Percentiles rank a stretch among this genome's conserved stretches.
phyloP scores from a whole-genome alignment of 495 filamentous ascomycete species.

The Talaromyces trachyspermus region DNA sequence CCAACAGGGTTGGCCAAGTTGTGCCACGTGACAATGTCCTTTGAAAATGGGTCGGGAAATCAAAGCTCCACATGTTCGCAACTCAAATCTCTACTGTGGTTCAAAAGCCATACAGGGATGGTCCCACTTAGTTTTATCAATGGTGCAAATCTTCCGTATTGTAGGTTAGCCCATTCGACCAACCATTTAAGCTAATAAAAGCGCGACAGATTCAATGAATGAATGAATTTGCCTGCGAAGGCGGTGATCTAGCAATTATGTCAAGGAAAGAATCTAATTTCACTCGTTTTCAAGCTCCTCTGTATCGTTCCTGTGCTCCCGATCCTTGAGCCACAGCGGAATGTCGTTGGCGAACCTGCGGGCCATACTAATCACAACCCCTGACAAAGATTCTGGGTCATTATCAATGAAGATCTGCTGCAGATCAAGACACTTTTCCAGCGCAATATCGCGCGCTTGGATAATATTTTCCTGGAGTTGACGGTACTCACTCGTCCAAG shows the following conservation, averaged over 20 bases:
- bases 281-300: not conserved
- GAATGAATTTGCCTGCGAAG: not conserved
- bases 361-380: conserved; percentile 17
- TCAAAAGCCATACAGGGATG: too few relatives aligned
- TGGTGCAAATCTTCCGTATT: too few relatives aligned
- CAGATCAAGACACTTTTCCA: conserved; percentile 20
- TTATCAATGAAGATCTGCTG: conserved; percentile 19
- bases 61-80: too few relatives aligned
- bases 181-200: too few relatives aligned
- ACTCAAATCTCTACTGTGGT: too few relatives aligned
- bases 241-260: not conserved
- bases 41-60: too few relatives aligned
- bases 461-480: conserved; percentile 12
- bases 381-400: conserved; percentile 20
- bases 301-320: conserved; percentile 1
- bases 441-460: conserved; percentile 13
- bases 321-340: conserved; percentile 4
- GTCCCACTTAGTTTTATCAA: too few relatives aligned
- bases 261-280: not conserved
- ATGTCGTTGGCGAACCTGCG: conserved; percentile 9
- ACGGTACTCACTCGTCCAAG: conserved; percentile 14
- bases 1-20: too few relatives aligned
- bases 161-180: too few relatives aligned
- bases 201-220: too few relatives aligned
- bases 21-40: too few relatives aligned